Base-by-base conservation (phyloP, 345 rosid genomes). In the rapeseed (Brassica napus) region DNA sequence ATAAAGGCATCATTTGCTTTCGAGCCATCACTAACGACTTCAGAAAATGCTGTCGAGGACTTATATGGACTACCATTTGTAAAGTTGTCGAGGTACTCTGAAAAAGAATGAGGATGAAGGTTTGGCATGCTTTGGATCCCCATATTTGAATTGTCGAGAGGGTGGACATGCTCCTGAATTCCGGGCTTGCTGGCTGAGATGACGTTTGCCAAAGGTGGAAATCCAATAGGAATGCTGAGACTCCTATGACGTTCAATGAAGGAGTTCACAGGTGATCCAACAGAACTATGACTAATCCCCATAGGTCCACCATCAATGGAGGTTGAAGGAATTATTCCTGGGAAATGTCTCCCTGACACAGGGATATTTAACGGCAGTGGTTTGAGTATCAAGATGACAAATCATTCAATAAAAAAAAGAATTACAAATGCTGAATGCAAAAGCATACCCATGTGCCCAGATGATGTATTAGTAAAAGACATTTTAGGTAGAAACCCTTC, bases 51-150 rank as follows among this genome's bases (percentile, higher is more conserved):
- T 63, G 81, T 81, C 5, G 88, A 78, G 65, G 92, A 78, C 71
- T 82, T 89, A 78, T 79, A 84, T 59, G 85, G 83, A 85, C 85
- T 79, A 72, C 86, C 93, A 79, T 77, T 84, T 75, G 83, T 79
- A 49, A 90, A 79, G 84, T 79, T 80, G 80, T 90, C 92, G 52
- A 79, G 85, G 79, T 90, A 88, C 65, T 96, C 97, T 0, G 97
- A 91, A 21, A 91, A 82, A 34, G 98, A 90, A 86, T 82, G 91
- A 77, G 91, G 92, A 86, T 87, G 90, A 74, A 91, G 85, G 83
- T 78, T 85, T 35, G 85, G 87, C 57, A 84, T 14, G 75, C 85
- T 79, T 74, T 82, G 93, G 67, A 74, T 83, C 75, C 84, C 88
- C 79, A 82, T 83, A 79, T 83, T 86, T 70, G 86, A 49, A 63